These are phyloP conservation scores for Pichia sp. DNA, from an alignment of 1,139 yeast genomes.

Conservation along the genomic window DNA sequence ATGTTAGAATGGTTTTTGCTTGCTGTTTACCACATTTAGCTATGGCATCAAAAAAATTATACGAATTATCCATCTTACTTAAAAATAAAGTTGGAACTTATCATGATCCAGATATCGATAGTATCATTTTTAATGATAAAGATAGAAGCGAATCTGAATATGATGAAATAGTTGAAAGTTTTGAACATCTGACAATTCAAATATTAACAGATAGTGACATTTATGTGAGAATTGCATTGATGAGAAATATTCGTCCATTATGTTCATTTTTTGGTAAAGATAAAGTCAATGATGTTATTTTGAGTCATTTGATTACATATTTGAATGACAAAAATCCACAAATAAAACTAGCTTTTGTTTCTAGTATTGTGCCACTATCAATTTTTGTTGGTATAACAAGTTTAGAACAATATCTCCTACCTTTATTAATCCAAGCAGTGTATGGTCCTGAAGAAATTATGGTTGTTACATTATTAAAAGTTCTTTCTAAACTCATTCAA, in stretches of 20 bases:
- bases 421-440: slow-evolving; percentile 74
- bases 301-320: slow-evolving; percentile 88
- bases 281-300: slow-evolving; percentile 76
- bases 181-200: slow-evolving; percentile 60
- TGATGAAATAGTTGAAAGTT: slow-evolving; percentile 34
- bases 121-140: slow-evolving; percentile 6
- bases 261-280: slow-evolving; percentile 84
- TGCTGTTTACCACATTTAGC: slow-evolving; percentile 67
- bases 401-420: slow-evolving; percentile 82
- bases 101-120: slow-evolving; percentile 37
- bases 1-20: slow-evolving; percentile 66
- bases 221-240: slow-evolving; percentile 62
- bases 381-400: slow-evolving; percentile 76
- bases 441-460: slow-evolving; percentile 82
- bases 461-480: slow-evolving; percentile 65
- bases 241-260: slow-evolving; percentile 63
- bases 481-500: slow-evolving; percentile 52
- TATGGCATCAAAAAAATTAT: slow-evolving; percentile 53
- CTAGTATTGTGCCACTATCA: slow-evolving; percentile 71
- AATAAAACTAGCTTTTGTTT: slow-evolving; percentile 63
- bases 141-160: slow-evolving; percentile 30
- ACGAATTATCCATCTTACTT: slow-evolving; percentile 57
- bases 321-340: slow-evolving; percentile 72
- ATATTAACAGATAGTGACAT: slow-evolving; percentile 65
- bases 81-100: slow-evolving; percentile 30